A percentile compares a stretch with the other conserved stretches of the same genome.
Conservation (phyloP, 148 eudicot genomes). For the Nyssa sinensis region DNA sequence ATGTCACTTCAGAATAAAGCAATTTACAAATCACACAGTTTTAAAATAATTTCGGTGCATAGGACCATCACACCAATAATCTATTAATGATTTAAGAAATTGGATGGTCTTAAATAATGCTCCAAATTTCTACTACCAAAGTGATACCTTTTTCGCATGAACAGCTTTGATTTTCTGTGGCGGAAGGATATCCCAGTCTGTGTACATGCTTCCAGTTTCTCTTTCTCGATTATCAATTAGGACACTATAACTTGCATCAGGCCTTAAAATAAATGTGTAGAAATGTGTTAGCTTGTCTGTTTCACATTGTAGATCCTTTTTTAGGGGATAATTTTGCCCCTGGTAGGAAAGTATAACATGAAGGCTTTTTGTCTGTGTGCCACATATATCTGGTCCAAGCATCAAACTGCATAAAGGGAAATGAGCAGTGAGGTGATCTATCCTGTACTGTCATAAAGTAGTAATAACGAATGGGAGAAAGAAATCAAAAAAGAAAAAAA, state of each 20-base stretch:
- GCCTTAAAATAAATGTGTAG: conserved; percentile 81
- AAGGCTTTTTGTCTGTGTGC: conserved; percentile 83
- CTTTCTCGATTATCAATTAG: conserved; percentile 79
- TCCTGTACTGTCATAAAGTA: neutral
- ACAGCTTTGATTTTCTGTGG: conserved; percentile 75
- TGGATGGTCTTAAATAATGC: neutral
- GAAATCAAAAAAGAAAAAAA: neutral
- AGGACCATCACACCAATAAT: neutral
- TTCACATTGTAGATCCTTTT: conserved; percentile 91
- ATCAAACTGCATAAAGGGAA: conserved; percentile 59
- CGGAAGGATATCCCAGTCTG: conserved; percentile 95
- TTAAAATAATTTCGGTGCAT: neutral
- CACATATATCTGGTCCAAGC: conserved; percentile 98
- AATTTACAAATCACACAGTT: neutral
- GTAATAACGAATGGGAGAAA: neutral
- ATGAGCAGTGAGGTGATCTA: neutral
- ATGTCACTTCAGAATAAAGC: neutral
- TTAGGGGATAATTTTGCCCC: conserved; percentile 87
- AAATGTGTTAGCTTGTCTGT: conserved; percentile 98
- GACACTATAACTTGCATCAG: conserved; percentile 82
- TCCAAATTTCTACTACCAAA: conserved; percentile 1
- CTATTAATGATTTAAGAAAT: neutral
- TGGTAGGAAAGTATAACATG: conserved; percentile 85
- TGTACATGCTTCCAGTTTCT: conserved; percentile 81
- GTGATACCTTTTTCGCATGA: conserved; percentile 69